Base-by-base conservation (phyloP, 352 stramenopile genomes). In the Aphanomyces invadans region DNA sequence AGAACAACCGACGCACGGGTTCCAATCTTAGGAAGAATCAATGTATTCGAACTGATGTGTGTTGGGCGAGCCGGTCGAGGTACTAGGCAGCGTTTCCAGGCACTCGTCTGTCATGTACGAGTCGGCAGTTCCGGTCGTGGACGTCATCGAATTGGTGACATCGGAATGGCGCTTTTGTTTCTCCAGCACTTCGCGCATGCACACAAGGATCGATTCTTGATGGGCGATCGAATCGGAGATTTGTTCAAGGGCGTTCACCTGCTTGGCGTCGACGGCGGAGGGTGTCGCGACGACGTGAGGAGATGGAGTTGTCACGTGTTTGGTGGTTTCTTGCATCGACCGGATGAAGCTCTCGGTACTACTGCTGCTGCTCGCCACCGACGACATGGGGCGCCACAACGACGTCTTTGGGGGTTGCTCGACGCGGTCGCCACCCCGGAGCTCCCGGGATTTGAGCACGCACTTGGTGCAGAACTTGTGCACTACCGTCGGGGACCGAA, bases 381-480 rank as follows among this genome's bases (percentile, higher is more conserved):
- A 42, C 7, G 36, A 15, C 36, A 42, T n/a, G 25, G 12, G 1
- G 7, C 25, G 23, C 36, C 23, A 26, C 23, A 33, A 4, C 25
- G 49, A 39, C 49, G 19, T 11, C 49, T 57, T 19, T 10, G 21
- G 29, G 7, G 25, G 23, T 21, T 0, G 46, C 21, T 54, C 46
- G 0, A 54, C 26, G 10, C 1, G 7, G 46, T 54, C 59, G 23
- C 39, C 28, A 29, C 46, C 23, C 19, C 28, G 19, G 7, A 42
- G 15, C 36, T 42, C 36, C 36, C 60, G 60, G 4, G 60, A 25
- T 19, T 19, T 26, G 26, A 60, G 46, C 3, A 67, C 60, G 23
- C 60, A 67, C 29, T 57, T 55, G 5, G 60, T 67, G 60, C 60
- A 67, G 36, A 59, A 67, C 28, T 67, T 67, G 60, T 59, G 28